Evolutionary conservation across 1,284 basidiomycete genomes (phyloP).

Genomic region (Malassezia restricta): DNA sequence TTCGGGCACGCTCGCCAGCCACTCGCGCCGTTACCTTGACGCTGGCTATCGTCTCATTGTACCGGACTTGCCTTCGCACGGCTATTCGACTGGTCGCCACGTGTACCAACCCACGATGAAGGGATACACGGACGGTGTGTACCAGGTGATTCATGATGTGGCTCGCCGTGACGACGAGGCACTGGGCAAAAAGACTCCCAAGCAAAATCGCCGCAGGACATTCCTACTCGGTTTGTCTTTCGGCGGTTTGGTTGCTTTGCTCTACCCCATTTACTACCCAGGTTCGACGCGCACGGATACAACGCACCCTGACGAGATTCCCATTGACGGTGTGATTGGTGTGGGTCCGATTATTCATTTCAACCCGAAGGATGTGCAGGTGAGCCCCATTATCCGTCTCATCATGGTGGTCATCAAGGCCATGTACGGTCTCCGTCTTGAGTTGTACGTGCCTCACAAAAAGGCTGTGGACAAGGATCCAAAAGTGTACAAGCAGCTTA

Average conservation of each 20-base stretch:
- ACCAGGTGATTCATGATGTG: conserved; percentile 34
- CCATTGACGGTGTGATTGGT: conserved; percentile 34
- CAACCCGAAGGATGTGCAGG: conserved; percentile 19
- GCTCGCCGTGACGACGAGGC: conserved; percentile 24
- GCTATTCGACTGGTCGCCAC: conserved; percentile 38
- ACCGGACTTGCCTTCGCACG: conserved; percentile 38
- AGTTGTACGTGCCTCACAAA: conserved; percentile 39
- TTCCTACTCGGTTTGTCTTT: conserved; percentile 43
- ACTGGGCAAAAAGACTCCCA: conserved; percentile 12
- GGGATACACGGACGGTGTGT: conserved; percentile 29
- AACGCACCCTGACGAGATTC: conserved; percentile 25
- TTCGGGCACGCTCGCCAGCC: conserved; percentile 36
- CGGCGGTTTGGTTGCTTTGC: conserved; percentile 33
- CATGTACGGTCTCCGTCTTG: conserved; percentile 21
- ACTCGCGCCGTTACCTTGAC: conserved; percentile 39
- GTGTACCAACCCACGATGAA: conserved; percentile 30
- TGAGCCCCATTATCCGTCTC: conserved; percentile 12
- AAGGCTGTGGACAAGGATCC: conserved; percentile 39
- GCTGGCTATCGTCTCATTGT: conserved; percentile 39
- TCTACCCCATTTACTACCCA: conserved; percentile 36
- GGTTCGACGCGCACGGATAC: conserved; percentile 24
- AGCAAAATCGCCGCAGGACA: conserved; percentile 28
- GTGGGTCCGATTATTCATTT: conserved; percentile 40
- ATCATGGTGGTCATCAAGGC: conserved; percentile 7
- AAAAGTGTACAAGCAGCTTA: conserved; percentile 38